Evolutionary conservation across 345 rosid genomes (phyloP).

Genomic region (Mangifera indica): DNA sequence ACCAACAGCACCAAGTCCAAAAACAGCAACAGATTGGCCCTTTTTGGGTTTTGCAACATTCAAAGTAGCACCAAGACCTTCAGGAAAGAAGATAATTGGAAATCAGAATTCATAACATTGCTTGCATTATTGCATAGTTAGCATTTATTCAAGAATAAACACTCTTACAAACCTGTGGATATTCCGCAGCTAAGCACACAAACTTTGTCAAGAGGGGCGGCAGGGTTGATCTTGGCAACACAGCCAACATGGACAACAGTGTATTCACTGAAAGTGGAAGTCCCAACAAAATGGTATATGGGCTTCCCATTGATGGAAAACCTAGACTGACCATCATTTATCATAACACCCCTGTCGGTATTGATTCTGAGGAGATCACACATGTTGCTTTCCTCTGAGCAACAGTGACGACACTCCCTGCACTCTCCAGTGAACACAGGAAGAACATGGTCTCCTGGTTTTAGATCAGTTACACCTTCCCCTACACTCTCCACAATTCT

Average conservation of each 20-base stretch:
- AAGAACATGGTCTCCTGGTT: slow-evolving; percentile 73
- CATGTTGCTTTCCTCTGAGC: slow-evolving; percentile 80
- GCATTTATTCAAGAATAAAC: not conserved
- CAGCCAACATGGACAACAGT: slow-evolving; percentile 73
- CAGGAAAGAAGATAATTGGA: slow-evolving; percentile 4
- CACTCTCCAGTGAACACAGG: slow-evolving; percentile 87
- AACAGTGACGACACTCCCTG: slow-evolving; percentile 66
- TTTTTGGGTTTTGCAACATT: slow-evolving; percentile 73
- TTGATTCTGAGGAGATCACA: slow-evolving; percentile 83
- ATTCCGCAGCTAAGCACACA: slow-evolving; percentile 75
- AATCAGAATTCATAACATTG: not conserved
- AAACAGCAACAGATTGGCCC: slow-evolving; percentile 65
- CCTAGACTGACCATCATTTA: slow-evolving; percentile 63
- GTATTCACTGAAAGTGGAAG: slow-evolving; percentile 82
- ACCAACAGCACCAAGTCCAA: slow-evolving; percentile 80
- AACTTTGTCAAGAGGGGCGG: slow-evolving; percentile 80
- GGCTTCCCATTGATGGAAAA: slow-evolving; percentile 74
- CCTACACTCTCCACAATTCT: slow-evolving; percentile 90
- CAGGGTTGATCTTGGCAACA: slow-evolving; percentile 72
- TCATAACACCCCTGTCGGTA: slow-evolving; percentile 67
- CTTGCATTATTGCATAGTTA: not conserved
- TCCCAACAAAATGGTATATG: slow-evolving; percentile 68
- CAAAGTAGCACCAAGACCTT: slow-evolving; percentile 70
- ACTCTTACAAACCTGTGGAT: slow-evolving; percentile 50
- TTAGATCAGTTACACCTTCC: slow-evolving; percentile 70